Conservation (phyloP, 139 green algal genomes). For the Astrephomene gubernaculifera region DNA sequence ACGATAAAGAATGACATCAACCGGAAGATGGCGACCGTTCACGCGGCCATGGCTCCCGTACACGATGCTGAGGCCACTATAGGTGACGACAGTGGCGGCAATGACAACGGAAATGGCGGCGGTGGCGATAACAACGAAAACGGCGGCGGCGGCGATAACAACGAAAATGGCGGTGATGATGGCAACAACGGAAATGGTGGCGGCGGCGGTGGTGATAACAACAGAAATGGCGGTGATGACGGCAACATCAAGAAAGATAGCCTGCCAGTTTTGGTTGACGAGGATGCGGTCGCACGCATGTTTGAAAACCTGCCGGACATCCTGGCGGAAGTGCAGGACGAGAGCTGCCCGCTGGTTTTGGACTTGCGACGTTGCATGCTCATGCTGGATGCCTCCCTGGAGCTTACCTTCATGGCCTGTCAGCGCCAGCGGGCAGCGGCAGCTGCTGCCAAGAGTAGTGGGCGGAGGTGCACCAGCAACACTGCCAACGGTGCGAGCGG, state of each 20-base stretch:
- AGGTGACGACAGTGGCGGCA: neutral
- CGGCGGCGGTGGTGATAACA: neutral
- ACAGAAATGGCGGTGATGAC: neutral
- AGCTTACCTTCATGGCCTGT: neutral
- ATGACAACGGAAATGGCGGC: neutral
- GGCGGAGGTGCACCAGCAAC: too few species aligned
- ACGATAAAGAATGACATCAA: neutral
- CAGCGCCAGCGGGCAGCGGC: neutral
- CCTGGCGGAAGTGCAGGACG: neutral
- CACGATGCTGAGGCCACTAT: neutral
- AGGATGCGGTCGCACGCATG: neutral
- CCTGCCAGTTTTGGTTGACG: neutral
- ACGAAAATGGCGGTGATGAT: too few species aligned
- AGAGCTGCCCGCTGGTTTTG: slow-evolving; percentile 14
- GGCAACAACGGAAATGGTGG: neutral
- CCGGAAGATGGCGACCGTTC: neutral
- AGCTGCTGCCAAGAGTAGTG: too few species aligned
- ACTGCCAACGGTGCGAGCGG: too few species aligned
- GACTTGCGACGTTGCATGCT: neutral
- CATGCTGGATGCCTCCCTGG: slow-evolving; percentile 28
- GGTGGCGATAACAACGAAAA: neutral
- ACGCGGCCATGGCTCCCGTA: neutral
- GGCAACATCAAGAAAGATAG: neutral
- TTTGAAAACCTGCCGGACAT: neutral
- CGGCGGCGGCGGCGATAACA: too few species aligned